Base-by-base conservation (phyloP, 192 early-diverging fungal genomes). In the Coemansia sp. region DNA sequence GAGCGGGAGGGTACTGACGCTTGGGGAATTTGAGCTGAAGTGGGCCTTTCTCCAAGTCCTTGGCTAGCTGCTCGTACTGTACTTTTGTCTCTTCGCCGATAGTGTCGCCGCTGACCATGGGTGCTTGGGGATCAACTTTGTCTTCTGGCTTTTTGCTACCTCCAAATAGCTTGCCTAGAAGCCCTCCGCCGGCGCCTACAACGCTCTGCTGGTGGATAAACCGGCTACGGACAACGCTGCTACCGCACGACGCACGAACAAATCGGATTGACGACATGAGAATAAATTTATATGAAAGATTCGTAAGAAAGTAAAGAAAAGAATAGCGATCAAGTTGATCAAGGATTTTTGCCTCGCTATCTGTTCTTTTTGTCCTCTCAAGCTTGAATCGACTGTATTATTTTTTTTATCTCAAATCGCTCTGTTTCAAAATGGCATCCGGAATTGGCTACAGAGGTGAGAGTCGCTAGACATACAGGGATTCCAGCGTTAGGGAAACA, bases 361-460 rank as follows among this genome's bases (percentile, higher is more conserved):
- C 49, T 52, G 0, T 44, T 43, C 11, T 43, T 44, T 44, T 16
- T 44, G 43, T 68, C 43, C 13, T 22, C 63, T 3, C 34, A 11
- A n/a, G n/a, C 34, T 63, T 63, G 34, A 66, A 49, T 70, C 36
- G 24, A 11, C 34, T 34, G 22, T 62, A 57, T 63, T 29, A 38
- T 20, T 24, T 24, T 29, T 44, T 20, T 24, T 24, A 55, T 71
- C 27, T 27, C 24, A 27, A 24, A 27, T 60, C 34, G 36, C 52
- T 29, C 57, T 65, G 22, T n/a, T 31, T 18, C 12, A 27, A 10
- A 42, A 84, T 84, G 82, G 82, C 82, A 18, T 84, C 82, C 12
- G 82, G 82, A 76, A 71, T 79, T 20, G 82, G 82, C 57, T 79
- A 79, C 62, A 78, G 63, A 60, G 82, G 82, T 84, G 46, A 68